These are phyloP conservation scores for Macadamia integrifolia DNA, from an alignment of 164 flowering plant genomes.

Conservation along the genomic window DNA sequence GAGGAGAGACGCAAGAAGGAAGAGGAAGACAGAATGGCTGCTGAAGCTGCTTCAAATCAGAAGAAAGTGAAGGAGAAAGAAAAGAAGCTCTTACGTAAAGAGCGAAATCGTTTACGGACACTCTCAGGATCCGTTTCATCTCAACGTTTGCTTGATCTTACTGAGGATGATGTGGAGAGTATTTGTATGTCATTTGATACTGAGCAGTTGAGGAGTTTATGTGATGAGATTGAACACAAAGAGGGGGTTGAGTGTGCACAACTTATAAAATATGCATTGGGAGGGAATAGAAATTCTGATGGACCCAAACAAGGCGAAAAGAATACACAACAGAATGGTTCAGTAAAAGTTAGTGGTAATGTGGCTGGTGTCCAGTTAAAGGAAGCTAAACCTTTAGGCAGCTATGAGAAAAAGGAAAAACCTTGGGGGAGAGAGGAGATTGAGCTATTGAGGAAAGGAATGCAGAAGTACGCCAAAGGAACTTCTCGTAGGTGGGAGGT, in stretches of 20 bases:
- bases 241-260: constrained; percentile 43
- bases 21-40: constrained; percentile 66
- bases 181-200: constrained; percentile 63
- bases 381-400: constrained; percentile 11
- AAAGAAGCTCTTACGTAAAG: constrained; percentile 79
- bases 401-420: constrained; percentile 44
- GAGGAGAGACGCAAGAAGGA: constrained; percentile 67
- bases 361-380: constrained; percentile 1
- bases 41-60: constrained; percentile 59
- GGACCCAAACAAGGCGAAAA: constrained; percentile 28
- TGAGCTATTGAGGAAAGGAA: constrained; percentile 63
- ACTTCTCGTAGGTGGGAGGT: constrained; percentile 97
- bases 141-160: constrained; percentile 21
- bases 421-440: constrained; percentile 69
- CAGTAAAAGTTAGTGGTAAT: constrained; percentile 13
- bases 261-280: constrained; percentile 42
- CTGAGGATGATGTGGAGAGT: constrained; percentile 61
- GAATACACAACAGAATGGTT: constrained; percentile 25
- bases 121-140: constrained; percentile 49
- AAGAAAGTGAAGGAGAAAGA: constrained; percentile 57
- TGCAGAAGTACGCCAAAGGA: constrained; percentile 79
- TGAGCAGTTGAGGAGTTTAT: constrained; percentile 48
- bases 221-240: constrained; percentile 58
- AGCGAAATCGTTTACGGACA: constrained; percentile 67
- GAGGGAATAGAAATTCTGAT: constrained; percentile 11